Evolutionary conservation across 495 filamentous ascomycete genomes (phyloP).

Genomic region (Letharia columbiana): DNA sequence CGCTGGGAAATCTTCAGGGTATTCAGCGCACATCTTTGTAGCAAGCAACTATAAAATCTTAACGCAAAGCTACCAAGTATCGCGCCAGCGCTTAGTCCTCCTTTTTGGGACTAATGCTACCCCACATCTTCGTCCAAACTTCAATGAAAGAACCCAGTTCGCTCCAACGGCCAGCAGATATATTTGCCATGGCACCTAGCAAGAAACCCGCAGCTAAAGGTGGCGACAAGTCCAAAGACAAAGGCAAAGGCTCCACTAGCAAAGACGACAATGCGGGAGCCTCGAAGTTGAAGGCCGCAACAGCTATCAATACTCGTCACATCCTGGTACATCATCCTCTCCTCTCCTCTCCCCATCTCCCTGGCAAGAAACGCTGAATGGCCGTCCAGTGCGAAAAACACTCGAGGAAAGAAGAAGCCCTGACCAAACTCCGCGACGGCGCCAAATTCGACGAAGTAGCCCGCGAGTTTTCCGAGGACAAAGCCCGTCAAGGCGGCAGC

Average conservation of each 20-base stretch:
- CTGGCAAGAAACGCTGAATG: background rate
- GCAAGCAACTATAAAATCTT: too few species aligned
- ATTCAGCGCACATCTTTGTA: too few species aligned
- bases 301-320: slow-evolving; percentile 77
- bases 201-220: slow-evolving; percentile 43
- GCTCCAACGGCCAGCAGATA: background rate
- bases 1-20: too few species aligned
- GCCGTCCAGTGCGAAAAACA: slow-evolving; percentile 75
- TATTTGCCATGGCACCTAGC: slow-evolving; percentile 42
- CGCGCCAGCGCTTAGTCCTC: too few species aligned
- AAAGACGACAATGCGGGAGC: slow-evolving; percentile 33
- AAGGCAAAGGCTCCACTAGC: slow-evolving; percentile 36
- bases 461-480: slow-evolving; percentile 78
- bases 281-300: slow-evolving; percentile 58
- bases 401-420: slow-evolving; percentile 77
- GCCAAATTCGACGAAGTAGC: slow-evolving; percentile 87
- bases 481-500: slow-evolving; percentile 72
- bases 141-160: too few species aligned
- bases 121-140: too few species aligned
- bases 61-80: too few species aligned
- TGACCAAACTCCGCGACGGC: slow-evolving; percentile 67
- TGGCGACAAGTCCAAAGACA: slow-evolving; percentile 42
- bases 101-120: too few species aligned
- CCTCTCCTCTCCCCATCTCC: background rate
- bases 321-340: slow-evolving; percentile 46